Evolutionary conservation across 495 filamentous ascomycete species (phyloP), one percentile per base, ranked within the genome.

Genomic region (Evansstolkia leycettana): DNA sequence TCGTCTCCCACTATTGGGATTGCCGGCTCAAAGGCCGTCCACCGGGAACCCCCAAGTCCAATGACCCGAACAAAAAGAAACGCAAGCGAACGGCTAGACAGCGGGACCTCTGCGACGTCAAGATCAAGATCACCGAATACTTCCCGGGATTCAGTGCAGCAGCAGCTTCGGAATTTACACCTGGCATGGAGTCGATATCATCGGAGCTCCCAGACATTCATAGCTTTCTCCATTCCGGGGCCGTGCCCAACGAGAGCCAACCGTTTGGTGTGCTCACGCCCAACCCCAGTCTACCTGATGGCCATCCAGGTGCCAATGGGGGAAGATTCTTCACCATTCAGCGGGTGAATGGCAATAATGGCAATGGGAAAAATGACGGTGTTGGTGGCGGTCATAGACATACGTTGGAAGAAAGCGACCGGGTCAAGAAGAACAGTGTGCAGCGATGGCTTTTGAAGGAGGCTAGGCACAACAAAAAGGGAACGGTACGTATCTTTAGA

Each of bases 61-160:
- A 83, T 24, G 82, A 92, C 45, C 85, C 85, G 0, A 82, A 78
- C 45, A 89, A 87, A 60, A 90, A 86, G 66, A 92, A 90, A 57
- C 72, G 85, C 33, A 90, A 88, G 55, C 79, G 85, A 15, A 75
- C 70, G 10, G 80, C 78, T 14, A 66, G 85, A 27, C 75, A 83
- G 49, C 70, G 80, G 1, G 80, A 90, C 52, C 69, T 89, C 15
- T 93, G 85, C 57, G 82, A 90, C 53, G 83, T 92, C 43, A 92
- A 90, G 55, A 89, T 93, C 51, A 92, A 90, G 58, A 87, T 93
- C 37, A 85, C 83, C 3, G 83, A 93, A 53, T 83, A 82, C 50
- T 76, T 78, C 32, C 71, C 80, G 5, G 72, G 69, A 1, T 64
- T 70, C n/a, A 42, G 34, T n/a, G 33, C 23, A 10, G 26, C 31